phyloP scores from a whole-genome alignment of 345 rosid genomes.

The Eucalyptus virginea region DNA sequence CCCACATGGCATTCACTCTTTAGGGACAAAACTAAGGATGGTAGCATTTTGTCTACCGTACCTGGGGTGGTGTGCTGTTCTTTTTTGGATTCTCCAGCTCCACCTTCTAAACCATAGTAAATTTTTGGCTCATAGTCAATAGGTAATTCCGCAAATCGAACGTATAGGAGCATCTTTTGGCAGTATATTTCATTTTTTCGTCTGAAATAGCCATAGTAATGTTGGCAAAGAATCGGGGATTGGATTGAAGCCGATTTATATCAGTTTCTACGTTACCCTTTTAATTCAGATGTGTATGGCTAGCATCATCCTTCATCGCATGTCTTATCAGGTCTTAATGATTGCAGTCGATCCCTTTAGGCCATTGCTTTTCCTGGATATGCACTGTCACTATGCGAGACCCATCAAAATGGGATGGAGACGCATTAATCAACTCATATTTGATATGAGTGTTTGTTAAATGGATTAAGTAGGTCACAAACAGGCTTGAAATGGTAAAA shows the following conservation, averaged over 20 bases:
- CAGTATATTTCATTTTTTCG: neutral
- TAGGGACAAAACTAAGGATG: neutral
- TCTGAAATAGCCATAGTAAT: neutral
- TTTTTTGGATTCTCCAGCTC: neutral
- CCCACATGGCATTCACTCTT: neutral
- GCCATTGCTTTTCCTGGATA: neutral
- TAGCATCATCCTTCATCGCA: neutral
- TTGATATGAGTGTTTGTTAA: neutral
- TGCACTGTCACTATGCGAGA: neutral
- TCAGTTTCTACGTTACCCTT: neutral
- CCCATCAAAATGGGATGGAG: neutral
- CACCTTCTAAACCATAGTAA: neutral
- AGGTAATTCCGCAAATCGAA: neutral
- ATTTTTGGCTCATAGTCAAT: neutral
- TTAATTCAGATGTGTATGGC: neutral
- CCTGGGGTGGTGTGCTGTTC: neutral
- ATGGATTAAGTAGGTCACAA: neutral
- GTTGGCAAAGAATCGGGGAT: neutral
- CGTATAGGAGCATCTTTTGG: neutral
- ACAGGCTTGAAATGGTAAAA: no score
- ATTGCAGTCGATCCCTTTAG: neutral
- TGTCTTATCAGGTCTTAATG: neutral
- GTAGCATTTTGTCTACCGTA: neutral
- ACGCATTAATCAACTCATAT: neutral
- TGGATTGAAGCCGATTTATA: neutral